Evolutionary conservation across 805 yeast genomes (phyloP), one percentile per base, ranked within the genome.

Genomic region (Saitoella complicata): DNA sequence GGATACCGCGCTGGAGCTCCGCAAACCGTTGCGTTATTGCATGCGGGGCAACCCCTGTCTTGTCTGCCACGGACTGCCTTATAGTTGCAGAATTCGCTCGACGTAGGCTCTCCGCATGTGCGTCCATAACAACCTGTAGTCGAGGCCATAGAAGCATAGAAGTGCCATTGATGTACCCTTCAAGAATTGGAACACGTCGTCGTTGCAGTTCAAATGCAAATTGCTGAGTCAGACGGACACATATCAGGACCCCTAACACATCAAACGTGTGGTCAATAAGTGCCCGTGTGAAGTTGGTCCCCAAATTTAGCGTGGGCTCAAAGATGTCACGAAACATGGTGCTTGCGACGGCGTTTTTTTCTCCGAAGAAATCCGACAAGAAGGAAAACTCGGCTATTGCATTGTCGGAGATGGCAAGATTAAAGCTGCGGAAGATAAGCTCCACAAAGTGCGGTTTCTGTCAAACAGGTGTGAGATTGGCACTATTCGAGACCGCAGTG

Each of bases 91-190:
- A 32, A 11, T 40, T 12, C 37, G 7, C 38, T n/a, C 12, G 21
- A 11, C 80, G 77, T 58, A 85, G 63, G 42, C 77, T 73, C 13
- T 76, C 80, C 53, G 94, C 79, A 53, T 88, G 83, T 33, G 73
- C 63, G 57, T 86, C 95, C 38, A 87, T 71, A 33, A 84, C 66
- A 40, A 68, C 69, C 54, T 86, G 87, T 55, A 87, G 81, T 47
- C 72, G 75, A 0, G 96, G 95, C 97, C 97, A 91, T 39, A 88
- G 63, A 3, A 71, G 59, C 43, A 84, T 72, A 49, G 78, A 60
- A 49, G 80, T 75, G 10, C 73, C 66, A 52, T 80, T 76, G 50
- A 80, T 67, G 58, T 80, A 82, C 47, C 75, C 81, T 49, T 78
- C 84, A 58, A 77, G 63, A 5, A 76, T 76, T 0, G 93, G 87